Conservation (phyloP, 768 basidiomycete species). For the Russula abietina region DNA sequence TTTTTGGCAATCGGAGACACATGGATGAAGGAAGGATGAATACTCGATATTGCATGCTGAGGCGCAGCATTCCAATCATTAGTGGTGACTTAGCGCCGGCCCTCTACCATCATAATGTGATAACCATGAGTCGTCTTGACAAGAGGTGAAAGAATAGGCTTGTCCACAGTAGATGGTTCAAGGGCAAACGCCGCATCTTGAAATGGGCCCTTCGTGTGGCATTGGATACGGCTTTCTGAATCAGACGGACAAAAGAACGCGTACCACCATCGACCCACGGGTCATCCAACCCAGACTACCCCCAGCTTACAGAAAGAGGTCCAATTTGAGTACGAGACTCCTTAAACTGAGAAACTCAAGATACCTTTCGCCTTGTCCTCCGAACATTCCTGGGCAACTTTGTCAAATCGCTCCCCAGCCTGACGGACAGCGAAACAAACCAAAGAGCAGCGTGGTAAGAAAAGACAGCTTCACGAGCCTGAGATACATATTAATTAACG, state of each 20-base stretch:
- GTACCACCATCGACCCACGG: conserved; percentile 77
- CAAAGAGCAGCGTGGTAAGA: background rate
- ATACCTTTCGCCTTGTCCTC: conserved; percentile 86
- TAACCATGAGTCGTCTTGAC: conserved; percentile 84
- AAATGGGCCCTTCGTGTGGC: conserved; percentile 50
- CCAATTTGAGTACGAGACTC: background rate
- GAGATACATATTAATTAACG: conserved; percentile 7
- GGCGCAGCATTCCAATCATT: background rate
- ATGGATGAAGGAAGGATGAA: background rate
- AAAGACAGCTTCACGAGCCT: background rate
- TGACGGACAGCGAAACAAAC: conserved; percentile 39
- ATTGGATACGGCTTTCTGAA: background rate
- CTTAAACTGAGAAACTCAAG: background rate
- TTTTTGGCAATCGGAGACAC: background rate
- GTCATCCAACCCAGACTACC: conserved; percentile 85
- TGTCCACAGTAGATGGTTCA: conserved; percentile 73
- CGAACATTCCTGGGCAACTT: conserved; percentile 84
- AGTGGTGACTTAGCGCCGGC: conserved; percentile 43
- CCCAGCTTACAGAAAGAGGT: conserved; percentile 52
- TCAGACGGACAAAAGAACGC: conserved; percentile 24
- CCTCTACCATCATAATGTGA: conserved; percentile 90
- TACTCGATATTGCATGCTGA: background rate
- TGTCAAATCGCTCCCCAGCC: conserved; percentile 80
- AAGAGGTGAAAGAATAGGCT: conserved; percentile 61
- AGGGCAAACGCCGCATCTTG: conserved; percentile 86